These are phyloP conservation scores for Vaccinium myrtillus DNA, from an alignment of 148 eudicot species.

Conservation along the genomic window DNA sequence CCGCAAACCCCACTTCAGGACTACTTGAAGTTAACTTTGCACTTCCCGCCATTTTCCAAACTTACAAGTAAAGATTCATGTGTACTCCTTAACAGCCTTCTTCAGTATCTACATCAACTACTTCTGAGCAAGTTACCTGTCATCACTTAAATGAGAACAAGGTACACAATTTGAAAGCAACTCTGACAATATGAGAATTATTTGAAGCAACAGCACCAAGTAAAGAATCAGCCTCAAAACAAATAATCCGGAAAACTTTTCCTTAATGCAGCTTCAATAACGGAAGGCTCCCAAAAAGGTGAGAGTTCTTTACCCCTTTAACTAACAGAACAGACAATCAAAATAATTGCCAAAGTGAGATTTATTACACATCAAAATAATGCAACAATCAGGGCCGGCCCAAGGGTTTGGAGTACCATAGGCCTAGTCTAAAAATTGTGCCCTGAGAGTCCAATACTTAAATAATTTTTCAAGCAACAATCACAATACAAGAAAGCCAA, in stretches of 20 bases:
- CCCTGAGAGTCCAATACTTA: too few species aligned
- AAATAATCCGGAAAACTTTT: neutral
- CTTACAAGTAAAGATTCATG: constrained; percentile 34
- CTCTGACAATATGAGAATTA: neutral
- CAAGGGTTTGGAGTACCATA: too few species aligned
- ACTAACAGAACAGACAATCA: neutral
- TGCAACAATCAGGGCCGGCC: neutral
- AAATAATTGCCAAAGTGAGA: neutral
- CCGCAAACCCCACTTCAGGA: constrained; percentile 57
- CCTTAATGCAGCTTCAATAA: neutral
- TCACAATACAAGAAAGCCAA: too few species aligned
- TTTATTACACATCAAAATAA: neutral
- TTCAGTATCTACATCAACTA: constrained; percentile 23
- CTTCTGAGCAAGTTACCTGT: constrained; percentile 25
- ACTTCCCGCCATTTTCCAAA: constrained; percentile 66
- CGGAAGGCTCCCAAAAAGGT: neutral
- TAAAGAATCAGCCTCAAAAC: neutral
- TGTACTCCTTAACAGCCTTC: constrained; percentile 23
- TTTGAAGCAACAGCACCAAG: neutral
- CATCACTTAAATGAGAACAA: neutral
- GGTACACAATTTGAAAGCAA: constrained; percentile 1
- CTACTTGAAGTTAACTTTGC: constrained; percentile 57
- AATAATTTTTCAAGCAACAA: too few species aligned
- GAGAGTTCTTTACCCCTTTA: neutral
- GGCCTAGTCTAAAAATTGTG: too few species aligned